Base-by-base conservation (phyloP, 371 early-diverging fungal species). In the Mucor piriformis region DNA sequence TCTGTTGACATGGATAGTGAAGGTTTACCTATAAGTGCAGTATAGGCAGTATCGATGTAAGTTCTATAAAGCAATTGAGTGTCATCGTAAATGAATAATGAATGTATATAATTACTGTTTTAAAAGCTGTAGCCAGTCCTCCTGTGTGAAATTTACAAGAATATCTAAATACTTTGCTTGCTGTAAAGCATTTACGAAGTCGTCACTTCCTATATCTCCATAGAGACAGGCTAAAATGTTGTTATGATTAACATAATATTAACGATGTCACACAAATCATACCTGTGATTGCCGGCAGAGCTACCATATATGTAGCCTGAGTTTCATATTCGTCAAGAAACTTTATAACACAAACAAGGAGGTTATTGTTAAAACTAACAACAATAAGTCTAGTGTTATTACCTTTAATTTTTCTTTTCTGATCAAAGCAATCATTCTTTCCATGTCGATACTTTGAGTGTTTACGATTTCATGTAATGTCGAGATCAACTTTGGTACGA, bases 371-470 rank as follows among this genome's bases (percentile, higher is more conserved):
- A 24, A 24, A 27, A 16, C 20, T 23, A 68, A 13, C 62, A 46
- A 20, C 20, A 47, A 18, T 18, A 42, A 42, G n/a, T 18, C 8
- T 18, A 42, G 18, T 42, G 16, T n/a, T 11, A 13, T 15, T 46
- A 82, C 70, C 67, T 80, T 75, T 44, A 79, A 63, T 57, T 73
- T 77, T 59, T 78, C 77, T 40, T 79, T 72, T 50, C 73, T 64
- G 53, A 85, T 74, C 23, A 83, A 64, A 6, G 67, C 64, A n/a
- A 62, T 61, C 72, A 85, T 83, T 29, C 85, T 72, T 16, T 69
- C 58, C 80, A 83, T 81, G 51, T 85, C 85, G 43, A 84, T 72
- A 2, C 76, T 73, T 24, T 71, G 68, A 11, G 59, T 72, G 12
- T 50, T 69, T 21, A 61, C 40, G 20, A 82, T 66, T 43, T 59